Evolutionary conservation across 495 filamentous ascomycete genomes (phyloP).

Genomic region (Neurospora tetraspora): DNA sequence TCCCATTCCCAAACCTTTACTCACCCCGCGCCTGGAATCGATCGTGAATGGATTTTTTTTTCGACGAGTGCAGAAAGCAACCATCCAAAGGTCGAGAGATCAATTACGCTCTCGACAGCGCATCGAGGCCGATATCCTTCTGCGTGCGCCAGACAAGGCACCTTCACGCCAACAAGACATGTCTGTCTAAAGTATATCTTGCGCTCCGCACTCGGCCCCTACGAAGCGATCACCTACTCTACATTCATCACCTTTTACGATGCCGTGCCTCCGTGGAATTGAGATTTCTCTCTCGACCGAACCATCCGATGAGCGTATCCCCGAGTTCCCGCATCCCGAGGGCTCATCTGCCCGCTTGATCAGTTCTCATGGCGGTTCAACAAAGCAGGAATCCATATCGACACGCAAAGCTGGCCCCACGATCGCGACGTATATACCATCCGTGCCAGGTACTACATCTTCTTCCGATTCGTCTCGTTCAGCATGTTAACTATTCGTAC

Average conservation of each 20-base stretch:
- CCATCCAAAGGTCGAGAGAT: neutral
- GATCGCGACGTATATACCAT: slow-evolving; percentile 41
- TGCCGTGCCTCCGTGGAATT: slow-evolving; percentile 40
- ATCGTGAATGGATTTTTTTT: neutral
- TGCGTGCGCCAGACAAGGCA: neutral
- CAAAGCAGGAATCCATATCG: slow-evolving; percentile 2
- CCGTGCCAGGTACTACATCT: slow-evolving; percentile 29
- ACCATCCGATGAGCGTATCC: slow-evolving; percentile 20
- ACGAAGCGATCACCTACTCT: neutral
- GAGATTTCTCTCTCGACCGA: slow-evolving; percentile 28
- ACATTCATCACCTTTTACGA: slow-evolving; percentile 9
- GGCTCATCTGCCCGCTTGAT: slow-evolving; percentile 29
- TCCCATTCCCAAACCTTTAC: neutral
- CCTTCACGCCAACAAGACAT: neutral
- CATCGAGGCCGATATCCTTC: neutral
- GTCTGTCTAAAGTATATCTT: neutral
- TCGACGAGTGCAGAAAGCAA: neutral
- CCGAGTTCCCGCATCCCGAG: slow-evolving; percentile 44
- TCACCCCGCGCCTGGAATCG: neutral
- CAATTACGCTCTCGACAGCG: neutral
- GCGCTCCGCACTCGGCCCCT: neutral
- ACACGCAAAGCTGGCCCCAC: slow-evolving; percentile 26
- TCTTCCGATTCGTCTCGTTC: neutral
- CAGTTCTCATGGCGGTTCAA: slow-evolving; percentile 9
- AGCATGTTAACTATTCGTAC: slow-evolving; percentile 1